Conservation (phyloP, 768 basidiomycete genomes). For the Tylopilus subfusipes region DNA sequence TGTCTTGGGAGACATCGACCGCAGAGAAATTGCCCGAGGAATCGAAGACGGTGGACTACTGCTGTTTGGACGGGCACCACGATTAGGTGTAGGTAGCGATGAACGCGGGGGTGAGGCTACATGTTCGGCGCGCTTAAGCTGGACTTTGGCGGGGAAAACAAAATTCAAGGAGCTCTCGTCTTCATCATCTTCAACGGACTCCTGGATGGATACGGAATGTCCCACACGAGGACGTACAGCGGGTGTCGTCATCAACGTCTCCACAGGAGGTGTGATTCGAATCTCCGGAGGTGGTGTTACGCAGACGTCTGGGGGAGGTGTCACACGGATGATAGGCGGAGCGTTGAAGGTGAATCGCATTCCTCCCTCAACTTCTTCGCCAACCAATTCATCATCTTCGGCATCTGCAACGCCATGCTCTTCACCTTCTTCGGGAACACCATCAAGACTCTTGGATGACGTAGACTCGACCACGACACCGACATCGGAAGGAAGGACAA, state of each 20-base stretch:
- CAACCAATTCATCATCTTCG: slow-evolving; percentile 51
- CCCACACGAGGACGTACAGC: slow-evolving; percentile 13
- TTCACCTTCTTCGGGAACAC: slow-evolving; percentile 43
- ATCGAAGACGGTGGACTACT: slow-evolving; percentile 47
- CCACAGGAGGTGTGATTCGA: slow-evolving; percentile 20
- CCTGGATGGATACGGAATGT: neutral
- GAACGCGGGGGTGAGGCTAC: slow-evolving; percentile 9
- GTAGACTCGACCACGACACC: slow-evolving; percentile 38
- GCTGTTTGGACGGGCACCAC: slow-evolving; percentile 9
- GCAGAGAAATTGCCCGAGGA: slow-evolving; percentile 41
- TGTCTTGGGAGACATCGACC: slow-evolving; percentile 31
- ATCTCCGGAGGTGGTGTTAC: slow-evolving; percentile 29
- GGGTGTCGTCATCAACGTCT: slow-evolving; percentile 15
- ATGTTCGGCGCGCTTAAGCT: slow-evolving; percentile 4
- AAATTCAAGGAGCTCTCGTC: slow-evolving; percentile 24
- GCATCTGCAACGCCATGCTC: slow-evolving; percentile 25
- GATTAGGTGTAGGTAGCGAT: slow-evolving; percentile 3
- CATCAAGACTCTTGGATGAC: slow-evolving; percentile 31
- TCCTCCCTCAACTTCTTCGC: slow-evolving; percentile 58
- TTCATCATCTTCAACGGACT: slow-evolving; percentile 19
- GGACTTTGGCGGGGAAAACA: slow-evolving; percentile 19
- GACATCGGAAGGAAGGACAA: slow-evolving; percentile 45
- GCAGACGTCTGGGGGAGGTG: slow-evolving; percentile 25
- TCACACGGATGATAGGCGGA: slow-evolving; percentile 37
- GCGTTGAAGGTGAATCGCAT: slow-evolving; percentile 73